These are phyloP conservation scores for Peniophora sp. DNA, from an alignment of 1,284 basidiomycete genomes.

Conservation along the genomic window DNA sequence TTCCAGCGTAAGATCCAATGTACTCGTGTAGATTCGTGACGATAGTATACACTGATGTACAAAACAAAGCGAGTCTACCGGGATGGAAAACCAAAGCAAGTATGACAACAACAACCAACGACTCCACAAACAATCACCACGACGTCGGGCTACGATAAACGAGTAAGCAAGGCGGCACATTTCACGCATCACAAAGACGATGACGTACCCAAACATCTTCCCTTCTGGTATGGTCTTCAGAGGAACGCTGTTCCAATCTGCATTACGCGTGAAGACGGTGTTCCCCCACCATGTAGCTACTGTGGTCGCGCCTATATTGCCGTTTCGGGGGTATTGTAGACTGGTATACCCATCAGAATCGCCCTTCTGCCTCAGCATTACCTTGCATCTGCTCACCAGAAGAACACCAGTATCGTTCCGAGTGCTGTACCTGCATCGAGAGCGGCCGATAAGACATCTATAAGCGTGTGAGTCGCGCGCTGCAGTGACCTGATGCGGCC, in stretches of 20 bases:
- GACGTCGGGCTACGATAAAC: not conserved
- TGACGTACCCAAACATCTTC: slow-evolving; percentile 24
- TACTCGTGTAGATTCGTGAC: too few relatives aligned
- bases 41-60: not conserved
- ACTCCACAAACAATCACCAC: not conserved
- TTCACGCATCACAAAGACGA: too few relatives aligned
- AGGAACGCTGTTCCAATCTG: slow-evolving; percentile 25
- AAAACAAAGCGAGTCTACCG: not conserved
- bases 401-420: slow-evolving; percentile 38
- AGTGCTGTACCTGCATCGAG: slow-evolving; percentile 43
- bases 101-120: not conserved
- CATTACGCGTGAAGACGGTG: slow-evolving; percentile 31
- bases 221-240: slow-evolving; percentile 16
- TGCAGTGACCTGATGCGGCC: not conserved
- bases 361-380: not conserved
- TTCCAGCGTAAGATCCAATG: too few relatives aligned
- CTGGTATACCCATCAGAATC: not conserved
- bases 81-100: not conserved
- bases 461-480: not conserved
- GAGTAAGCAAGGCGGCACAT: not conserved
- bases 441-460: slow-evolving; percentile 44
- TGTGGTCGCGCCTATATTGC: slow-evolving; percentile 29
- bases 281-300: slow-evolving; percentile 48
- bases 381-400: slow-evolving; percentile 28
- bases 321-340: slow-evolving; percentile 39